Percentiles rank a stretch among this genome's conserved stretches.
phyloP scores from a whole-genome alignment of 306 rosid genomes.

The Abrus precatorius region DNA sequence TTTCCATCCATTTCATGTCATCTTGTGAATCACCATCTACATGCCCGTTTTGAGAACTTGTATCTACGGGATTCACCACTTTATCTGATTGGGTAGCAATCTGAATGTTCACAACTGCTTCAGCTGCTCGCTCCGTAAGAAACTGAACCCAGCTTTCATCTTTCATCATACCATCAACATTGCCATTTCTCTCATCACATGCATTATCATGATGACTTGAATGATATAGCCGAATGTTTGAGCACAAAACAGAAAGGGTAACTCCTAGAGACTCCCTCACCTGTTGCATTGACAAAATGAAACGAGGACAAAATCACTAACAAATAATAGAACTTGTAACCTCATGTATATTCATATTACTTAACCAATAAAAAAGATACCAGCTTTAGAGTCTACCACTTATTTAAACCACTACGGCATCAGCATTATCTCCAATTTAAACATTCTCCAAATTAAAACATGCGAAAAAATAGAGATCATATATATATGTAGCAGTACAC shows the following conservation, averaged over 20 bases:
- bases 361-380: background rate
- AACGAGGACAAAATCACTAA: constrained; percentile 46
- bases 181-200: constrained; percentile 48
- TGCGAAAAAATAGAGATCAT: background rate
- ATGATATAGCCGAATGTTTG: constrained; percentile 84
- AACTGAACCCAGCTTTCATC: constrained; percentile 79
- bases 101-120: constrained; percentile 82
- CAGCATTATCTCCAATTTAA: constrained; percentile 17
- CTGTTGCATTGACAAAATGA: constrained; percentile 58
- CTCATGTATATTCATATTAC: constrained; percentile 3
- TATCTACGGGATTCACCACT: constrained; percentile 56
- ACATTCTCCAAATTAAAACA: constrained; percentile 5
- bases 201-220: constrained; percentile 60
- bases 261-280: constrained; percentile 96
- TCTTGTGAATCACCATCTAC: constrained; percentile 78
- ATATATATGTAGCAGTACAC: background rate
- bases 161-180: constrained; percentile 58
- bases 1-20: constrained; percentile 98
- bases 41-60: constrained; percentile 72
- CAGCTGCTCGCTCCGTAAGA: constrained; percentile 70
- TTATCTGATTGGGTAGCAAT: constrained; percentile 72
- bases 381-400: constrained; percentile 6
- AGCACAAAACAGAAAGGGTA: constrained; percentile 85
- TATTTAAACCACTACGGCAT: constrained; percentile 15
- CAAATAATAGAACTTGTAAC: constrained; percentile 28